These are phyloP conservation scores for Acanthamoeba royreba DNA, from an alignment of 208 protist species.

Conservation along the genomic window DNA sequence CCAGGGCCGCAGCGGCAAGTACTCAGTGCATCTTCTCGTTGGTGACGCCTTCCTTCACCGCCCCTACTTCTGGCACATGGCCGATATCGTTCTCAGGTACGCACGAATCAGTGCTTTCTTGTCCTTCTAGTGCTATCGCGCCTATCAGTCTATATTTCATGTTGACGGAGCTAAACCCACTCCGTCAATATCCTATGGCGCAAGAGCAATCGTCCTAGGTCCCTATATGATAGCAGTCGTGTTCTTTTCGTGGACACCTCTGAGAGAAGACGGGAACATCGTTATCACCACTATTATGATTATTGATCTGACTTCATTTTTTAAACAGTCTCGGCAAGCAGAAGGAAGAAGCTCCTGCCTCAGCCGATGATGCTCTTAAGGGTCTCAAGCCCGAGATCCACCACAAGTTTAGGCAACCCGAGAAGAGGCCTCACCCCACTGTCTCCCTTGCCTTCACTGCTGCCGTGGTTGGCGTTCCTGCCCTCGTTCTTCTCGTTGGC, in stretches of 20 bases:
- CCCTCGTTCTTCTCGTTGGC: not conserved
- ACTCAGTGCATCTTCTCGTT: not conserved
- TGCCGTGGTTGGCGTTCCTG: not conserved
- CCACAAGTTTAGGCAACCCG: not conserved
- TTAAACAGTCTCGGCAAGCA: not conserved
- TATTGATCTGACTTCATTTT: not conserved
- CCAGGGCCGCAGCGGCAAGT: not conserved
- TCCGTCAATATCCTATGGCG: too few relatives aligned
- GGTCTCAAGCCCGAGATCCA: not conserved
- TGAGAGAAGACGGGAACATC: too few relatives aligned
- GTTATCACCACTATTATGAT: not conserved
- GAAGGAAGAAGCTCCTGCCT: not conserved
- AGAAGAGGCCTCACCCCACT: not conserved
- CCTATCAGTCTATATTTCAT: too few relatives aligned
- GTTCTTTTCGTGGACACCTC: too few relatives aligned
- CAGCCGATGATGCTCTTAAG: not conserved
- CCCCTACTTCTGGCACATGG: not conserved
- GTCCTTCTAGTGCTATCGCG: too few relatives aligned
- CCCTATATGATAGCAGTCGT: too few relatives aligned
- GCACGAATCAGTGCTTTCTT: not conserved
- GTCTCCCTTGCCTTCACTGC: not conserved
- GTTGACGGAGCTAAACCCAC: too few relatives aligned
- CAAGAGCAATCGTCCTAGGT: too few relatives aligned
- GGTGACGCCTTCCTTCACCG: not conserved
- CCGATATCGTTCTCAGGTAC: not conserved